Conservation (phyloP, 1,284 basidiomycete genomes). For the Tetrapyrgos nigripes region DNA sequence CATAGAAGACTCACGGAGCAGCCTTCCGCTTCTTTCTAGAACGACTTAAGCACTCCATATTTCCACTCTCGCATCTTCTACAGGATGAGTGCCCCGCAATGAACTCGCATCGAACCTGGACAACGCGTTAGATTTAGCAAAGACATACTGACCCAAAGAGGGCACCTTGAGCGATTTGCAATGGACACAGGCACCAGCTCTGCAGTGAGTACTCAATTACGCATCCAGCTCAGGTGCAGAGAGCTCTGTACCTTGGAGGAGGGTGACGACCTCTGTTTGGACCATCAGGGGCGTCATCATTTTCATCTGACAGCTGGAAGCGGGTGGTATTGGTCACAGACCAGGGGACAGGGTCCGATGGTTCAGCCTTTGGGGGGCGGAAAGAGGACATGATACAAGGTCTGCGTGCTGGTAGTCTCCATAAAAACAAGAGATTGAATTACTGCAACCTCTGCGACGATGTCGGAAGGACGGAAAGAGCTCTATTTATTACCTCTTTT, state of each 20-base stretch:
- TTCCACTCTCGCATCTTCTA: conserved; percentile 50
- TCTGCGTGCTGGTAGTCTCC: background rate
- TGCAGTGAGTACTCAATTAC: conserved; percentile 19
- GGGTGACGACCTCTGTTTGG: background rate
- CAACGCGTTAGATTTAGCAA: background rate
- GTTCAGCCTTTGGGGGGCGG: conserved; percentile 2
- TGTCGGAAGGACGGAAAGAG: too few species aligned
- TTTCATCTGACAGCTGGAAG: conserved; percentile 6
- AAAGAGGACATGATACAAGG: background rate
- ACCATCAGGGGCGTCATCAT: conserved; percentile 8
- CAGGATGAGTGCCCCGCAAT: conserved; percentile 49
- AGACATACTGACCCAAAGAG: background rate
- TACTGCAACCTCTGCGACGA: too few species aligned
- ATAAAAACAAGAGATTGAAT: conserved; percentile 4
- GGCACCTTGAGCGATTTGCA: conserved; percentile 65
- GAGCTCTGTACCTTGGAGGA: background rate
- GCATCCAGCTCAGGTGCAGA: background rate
- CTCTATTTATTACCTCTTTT: too few species aligned
- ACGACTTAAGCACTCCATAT: conserved; percentile 55
- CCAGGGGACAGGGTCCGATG: background rate
- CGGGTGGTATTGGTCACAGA: background rate
- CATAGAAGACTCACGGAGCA: conserved; percentile 47
- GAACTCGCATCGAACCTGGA: conserved; percentile 60
- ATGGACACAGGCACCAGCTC: conserved; percentile 58
- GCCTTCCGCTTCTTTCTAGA: conserved; percentile 61